Evolutionary conservation across 768 basidiomycete genomes (phyloP).

Genomic region (Tylopilus subfusipes): DNA sequence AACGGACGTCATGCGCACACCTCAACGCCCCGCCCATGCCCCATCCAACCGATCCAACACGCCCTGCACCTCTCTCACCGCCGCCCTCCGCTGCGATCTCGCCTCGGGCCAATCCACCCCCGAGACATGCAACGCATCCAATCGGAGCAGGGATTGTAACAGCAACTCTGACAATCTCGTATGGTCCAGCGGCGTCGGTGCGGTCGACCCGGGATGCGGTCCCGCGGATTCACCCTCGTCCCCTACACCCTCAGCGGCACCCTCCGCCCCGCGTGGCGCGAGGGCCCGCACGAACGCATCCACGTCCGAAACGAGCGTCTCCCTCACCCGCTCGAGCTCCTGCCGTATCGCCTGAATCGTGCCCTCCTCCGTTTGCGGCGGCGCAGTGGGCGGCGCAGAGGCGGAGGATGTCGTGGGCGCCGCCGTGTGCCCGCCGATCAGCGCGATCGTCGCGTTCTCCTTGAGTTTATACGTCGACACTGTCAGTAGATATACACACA

Average conservation of each 20-base stretch:
- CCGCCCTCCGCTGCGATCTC: conserved; percentile 76
- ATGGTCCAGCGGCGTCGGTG: conserved; percentile 38
- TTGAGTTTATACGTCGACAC: conserved; percentile 76
- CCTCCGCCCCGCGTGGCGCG: neutral
- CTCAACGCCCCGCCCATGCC: conserved; percentile 47
- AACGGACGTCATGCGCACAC: neutral
- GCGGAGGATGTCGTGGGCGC: neutral
- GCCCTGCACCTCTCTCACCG: conserved; percentile 81
- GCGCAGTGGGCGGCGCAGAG: too few species aligned
- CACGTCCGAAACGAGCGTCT: conserved; percentile 53
- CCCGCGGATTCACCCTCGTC: neutral
- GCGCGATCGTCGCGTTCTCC: conserved; percentile 62
- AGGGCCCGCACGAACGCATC: conserved; percentile 48
- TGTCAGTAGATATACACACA: conserved; percentile 17
- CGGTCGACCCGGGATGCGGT: neutral
- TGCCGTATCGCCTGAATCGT: conserved; percentile 34
- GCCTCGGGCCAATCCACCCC: conserved; percentile 77
- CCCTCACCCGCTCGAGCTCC: conserved; percentile 49
- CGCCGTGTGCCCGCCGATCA: conserved; percentile 51
- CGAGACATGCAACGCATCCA: conserved; percentile 71
- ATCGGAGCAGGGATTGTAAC: conserved; percentile 78
- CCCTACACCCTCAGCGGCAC: neutral
- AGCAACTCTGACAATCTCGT: conserved; percentile 74
- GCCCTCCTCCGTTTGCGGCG: conserved; percentile 37
- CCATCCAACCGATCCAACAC: conserved; percentile 78